Conservation (phyloP, 73 alveolate genomes). For the Symbiodinium natans region DNA sequence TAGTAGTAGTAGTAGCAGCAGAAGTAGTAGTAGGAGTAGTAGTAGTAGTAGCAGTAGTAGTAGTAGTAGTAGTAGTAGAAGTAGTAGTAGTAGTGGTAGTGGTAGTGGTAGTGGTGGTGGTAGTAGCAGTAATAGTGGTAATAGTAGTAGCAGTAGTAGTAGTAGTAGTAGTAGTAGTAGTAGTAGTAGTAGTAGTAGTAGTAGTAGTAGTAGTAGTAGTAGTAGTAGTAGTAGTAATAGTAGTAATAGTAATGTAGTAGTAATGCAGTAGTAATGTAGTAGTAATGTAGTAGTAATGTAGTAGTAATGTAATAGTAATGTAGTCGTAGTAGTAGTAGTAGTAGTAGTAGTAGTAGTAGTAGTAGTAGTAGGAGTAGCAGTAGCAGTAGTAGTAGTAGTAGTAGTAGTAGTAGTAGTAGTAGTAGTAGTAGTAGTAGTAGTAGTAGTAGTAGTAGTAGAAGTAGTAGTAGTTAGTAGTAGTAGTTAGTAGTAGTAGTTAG, state of each 20-base stretch:
- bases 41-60: background rate
- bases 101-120: background rate
- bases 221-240: background rate
- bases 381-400: background rate
- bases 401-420: background rate
- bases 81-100: conserved; percentile 8
- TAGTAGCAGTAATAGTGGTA: background rate
- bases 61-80: background rate
- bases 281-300: background rate
- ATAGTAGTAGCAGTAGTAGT: conserved; percentile 18
- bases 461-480: too few relatives aligned
- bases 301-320: background rate
- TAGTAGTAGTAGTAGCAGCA: too few relatives aligned
- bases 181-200: conserved; percentile 10
- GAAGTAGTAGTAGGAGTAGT: too few relatives aligned
- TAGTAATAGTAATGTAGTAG: too few relatives aligned
- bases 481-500: too few relatives aligned
- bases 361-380: too few relatives aligned
- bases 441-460: too few relatives aligned
- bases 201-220: conserved; percentile 23
- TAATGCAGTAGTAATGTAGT: background rate
- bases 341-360: background rate
- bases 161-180: conserved; percentile 20
- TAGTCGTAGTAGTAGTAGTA: background rate
- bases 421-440: background rate